These are phyloP conservation scores for Ceratobasidium sp. DNA, from an alignment of 1,284 basidiomycete genomes.

Conservation along the genomic window DNA sequence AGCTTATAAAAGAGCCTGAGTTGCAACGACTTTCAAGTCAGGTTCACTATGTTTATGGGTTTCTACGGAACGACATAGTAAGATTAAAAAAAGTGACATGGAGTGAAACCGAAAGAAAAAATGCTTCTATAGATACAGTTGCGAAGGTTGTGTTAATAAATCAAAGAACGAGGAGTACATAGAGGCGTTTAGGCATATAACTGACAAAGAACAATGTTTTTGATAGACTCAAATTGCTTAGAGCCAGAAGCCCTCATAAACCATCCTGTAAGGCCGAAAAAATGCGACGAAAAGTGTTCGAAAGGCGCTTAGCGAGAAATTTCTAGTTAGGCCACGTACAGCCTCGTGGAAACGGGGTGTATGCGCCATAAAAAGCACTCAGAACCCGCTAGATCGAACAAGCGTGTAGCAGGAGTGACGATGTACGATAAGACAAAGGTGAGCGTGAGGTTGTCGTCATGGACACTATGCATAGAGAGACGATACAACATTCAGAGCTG, in stretches of 20 bases:
- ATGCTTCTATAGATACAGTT: slow-evolving; percentile 14
- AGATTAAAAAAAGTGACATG: not conserved
- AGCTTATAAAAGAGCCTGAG: no score
- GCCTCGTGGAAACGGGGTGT: slow-evolving; percentile 1
- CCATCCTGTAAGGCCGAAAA: not conserved
- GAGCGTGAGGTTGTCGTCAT: slow-evolving; percentile 8
- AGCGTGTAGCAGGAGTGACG: not conserved
- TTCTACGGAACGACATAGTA: not conserved
- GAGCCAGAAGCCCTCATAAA: not conserved
- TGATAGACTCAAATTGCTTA: not conserved
- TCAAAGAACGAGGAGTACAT: not conserved
- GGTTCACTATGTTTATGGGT: no score
- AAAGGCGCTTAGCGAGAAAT: not conserved
- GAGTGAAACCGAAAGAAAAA: not conserved
- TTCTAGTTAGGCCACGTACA: not conserved
- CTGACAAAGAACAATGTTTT: not conserved
- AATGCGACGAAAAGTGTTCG: not conserved
- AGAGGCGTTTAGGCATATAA: not conserved
- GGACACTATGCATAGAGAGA: slow-evolving; percentile 7
- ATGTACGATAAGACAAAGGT: not conserved
- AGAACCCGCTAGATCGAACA: not conserved
- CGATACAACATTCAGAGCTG: not conserved
- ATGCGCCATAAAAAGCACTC: not conserved
- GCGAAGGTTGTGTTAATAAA: not conserved
- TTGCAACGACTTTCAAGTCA: no score